Percentiles rank a stretch among this genome's conserved stretches.
These are phyloP conservation scores for Calonectria ilicicola DNA, from an alignment of 2,329 filamentous ascomycete species.

Conservation along the genomic window DNA sequence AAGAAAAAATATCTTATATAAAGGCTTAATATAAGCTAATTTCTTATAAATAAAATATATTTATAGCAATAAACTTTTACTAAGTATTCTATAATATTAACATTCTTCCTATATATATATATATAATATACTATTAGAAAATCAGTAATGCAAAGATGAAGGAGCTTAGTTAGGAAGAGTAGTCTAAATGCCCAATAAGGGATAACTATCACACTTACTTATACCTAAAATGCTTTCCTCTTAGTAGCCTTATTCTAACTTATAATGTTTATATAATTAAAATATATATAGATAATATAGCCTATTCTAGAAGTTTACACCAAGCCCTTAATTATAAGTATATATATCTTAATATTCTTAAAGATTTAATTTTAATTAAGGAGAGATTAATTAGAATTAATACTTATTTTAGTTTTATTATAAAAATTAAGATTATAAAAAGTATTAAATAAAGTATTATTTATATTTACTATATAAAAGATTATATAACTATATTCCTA, in stretches of 20 bases:
- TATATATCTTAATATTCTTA: neutral
- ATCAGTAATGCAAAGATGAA: neutral
- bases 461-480: neutral
- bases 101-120: neutral
- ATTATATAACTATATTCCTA: neutral
- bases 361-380: neutral
- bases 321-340: neutral
- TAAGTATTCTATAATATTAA: neutral
- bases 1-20: neutral
- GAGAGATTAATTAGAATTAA: neutral
- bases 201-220: too few species aligned
- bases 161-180: neutral
- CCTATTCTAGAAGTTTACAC: neutral
- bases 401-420: neutral
- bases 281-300: neutral
- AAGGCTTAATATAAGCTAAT: neutral
- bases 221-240: neutral
- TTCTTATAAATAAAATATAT: neutral
- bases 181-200: neutral
- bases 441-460: neutral
- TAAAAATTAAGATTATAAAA: neutral
- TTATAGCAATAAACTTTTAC: neutral
- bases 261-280: neutral
- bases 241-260: neutral
- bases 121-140: neutral